These are phyloP conservation scores for Leucaena leucocephala DNA, from an alignment of 306 rosid species.

Conservation along the genomic window DNA sequence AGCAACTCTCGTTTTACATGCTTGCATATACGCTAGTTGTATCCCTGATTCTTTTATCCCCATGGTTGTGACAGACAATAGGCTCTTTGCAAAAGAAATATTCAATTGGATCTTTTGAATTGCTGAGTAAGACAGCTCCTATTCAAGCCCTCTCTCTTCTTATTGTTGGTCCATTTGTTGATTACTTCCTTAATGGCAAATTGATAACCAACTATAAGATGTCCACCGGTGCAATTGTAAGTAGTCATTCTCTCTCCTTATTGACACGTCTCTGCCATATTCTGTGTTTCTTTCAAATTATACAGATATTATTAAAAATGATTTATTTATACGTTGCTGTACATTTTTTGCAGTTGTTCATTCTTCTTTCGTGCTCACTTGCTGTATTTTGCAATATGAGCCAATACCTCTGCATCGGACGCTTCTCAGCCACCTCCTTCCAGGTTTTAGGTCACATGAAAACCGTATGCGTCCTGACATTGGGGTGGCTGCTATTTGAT, in stretches of 20 bases:
- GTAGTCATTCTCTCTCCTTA: constrained; percentile 30
- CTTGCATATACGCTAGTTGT: constrained; percentile 16
- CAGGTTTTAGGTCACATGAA: constrained; percentile 98
- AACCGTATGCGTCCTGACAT: constrained; percentile 81
- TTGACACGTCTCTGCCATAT: constrained; percentile 19
- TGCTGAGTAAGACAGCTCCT: constrained; percentile 96
- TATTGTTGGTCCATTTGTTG: constrained; percentile 77
- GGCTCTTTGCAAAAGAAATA: constrained; percentile 95
- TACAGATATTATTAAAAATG: background rate
- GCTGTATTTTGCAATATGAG: constrained; percentile 92
- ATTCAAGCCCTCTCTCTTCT: constrained; percentile 88
- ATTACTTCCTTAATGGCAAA: constrained; percentile 70
- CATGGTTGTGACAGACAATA: constrained; percentile 68
- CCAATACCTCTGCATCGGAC: constrained; percentile 94
- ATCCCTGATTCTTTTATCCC: constrained; percentile 22
- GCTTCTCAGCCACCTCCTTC: constrained; percentile 89
- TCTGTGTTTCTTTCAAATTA: constrained; percentile 17
- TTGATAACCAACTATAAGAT: constrained; percentile 70
- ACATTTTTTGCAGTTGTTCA: constrained; percentile 63
- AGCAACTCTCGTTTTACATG: constrained; percentile 5
- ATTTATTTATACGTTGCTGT: constrained; percentile 21
- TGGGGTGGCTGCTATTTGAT: constrained; percentile 92
- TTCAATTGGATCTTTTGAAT: constrained; percentile 93
- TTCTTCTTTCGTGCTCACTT: constrained; percentile 74
- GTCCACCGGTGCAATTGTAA: constrained; percentile 81